Percentiles rank a stretch among this genome's conserved stretches.
These are phyloP conservation scores for Saraca asoca DNA, from an alignment of 331 rosid genomes.

Conservation along the genomic window DNA sequence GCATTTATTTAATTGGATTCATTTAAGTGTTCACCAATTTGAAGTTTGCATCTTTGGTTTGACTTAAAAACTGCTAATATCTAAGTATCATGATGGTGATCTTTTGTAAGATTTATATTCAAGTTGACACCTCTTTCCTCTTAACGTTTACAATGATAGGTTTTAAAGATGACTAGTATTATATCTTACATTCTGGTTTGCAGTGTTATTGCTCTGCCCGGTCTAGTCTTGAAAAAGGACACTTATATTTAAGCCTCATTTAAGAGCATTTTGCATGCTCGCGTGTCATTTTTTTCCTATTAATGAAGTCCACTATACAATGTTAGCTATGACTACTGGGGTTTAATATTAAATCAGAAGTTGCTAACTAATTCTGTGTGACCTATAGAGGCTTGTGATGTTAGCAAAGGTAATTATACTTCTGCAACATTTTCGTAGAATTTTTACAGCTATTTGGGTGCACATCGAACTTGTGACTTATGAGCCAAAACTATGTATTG, in stretches of 20 bases:
- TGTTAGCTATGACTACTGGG: slow-evolving; percentile 13
- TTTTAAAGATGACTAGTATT: background rate
- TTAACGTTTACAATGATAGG: background rate
- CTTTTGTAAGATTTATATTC: background rate
- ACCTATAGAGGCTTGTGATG: slow-evolving; percentile 30
- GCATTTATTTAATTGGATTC: no score
- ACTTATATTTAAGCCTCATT: slow-evolving; percentile 8
- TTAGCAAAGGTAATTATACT: slow-evolving; percentile 28
- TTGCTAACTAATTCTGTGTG: slow-evolving; percentile 16
- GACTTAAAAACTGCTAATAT: background rate
- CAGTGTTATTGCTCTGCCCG: slow-evolving; percentile 1
- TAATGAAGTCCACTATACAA: slow-evolving; percentile 22
- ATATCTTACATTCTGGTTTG: background rate
- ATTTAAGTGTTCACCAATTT: background rate
- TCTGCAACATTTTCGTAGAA: background rate
- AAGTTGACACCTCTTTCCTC: background rate
- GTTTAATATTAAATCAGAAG: slow-evolving; percentile 5
- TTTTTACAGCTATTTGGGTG: slow-evolving; percentile 20
- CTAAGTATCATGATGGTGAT: background rate
- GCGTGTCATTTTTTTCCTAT: background rate
- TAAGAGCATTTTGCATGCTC: slow-evolving; percentile 15
- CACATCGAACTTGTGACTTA: slow-evolving; percentile 19
- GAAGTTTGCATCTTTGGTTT: slow-evolving; percentile 1
- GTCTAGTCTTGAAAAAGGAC: slow-evolving; percentile 1
- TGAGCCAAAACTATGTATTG: slow-evolving; percentile 26